Conservation (phyloP, 2,329 filamentous ascomycete genomes). For the Colletotrichum somersetense region DNA sequence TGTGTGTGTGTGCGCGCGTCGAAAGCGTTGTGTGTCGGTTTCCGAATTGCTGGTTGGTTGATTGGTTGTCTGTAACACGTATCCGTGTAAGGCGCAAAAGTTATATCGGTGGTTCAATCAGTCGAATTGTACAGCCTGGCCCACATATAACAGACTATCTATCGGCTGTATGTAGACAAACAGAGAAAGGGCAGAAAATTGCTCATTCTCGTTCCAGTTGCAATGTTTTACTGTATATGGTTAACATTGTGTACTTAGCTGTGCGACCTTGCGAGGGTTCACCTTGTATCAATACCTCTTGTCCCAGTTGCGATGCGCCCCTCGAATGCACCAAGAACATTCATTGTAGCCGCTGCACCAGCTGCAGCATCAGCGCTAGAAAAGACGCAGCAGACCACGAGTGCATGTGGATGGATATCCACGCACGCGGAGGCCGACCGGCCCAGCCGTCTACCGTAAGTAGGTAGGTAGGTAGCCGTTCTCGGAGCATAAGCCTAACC, state of each 20-base stretch:
- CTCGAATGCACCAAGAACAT: conserved; percentile 11
- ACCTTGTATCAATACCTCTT: neutral
- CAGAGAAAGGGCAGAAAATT: neutral
- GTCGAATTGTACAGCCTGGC: too few species aligned
- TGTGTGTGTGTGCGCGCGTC: neutral
- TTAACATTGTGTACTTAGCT: too few species aligned
- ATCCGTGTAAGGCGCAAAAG: neutral
- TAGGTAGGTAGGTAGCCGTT: too few species aligned
- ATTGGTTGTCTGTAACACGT: too few species aligned
- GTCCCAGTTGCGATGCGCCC: neutral
- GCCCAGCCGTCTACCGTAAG: neutral
- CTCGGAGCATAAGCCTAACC: conserved; percentile 1
- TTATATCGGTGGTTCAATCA: neutral
- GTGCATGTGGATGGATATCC: neutral
- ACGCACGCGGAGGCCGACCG: neutral
- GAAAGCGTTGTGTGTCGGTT: neutral
- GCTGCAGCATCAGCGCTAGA: neutral
- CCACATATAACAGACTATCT: neutral
- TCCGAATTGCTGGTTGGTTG: conserved; percentile 6
- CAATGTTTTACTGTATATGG: neutral
- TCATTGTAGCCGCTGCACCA: neutral
- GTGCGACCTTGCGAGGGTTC: too few species aligned
- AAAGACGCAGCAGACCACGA: conserved; percentile 2
- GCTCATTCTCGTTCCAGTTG: neutral
- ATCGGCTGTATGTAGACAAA: neutral